These are phyloP conservation scores for Syzygium jambos DNA, from an alignment of 345 rosid genomes.

Conservation along the genomic window DNA sequence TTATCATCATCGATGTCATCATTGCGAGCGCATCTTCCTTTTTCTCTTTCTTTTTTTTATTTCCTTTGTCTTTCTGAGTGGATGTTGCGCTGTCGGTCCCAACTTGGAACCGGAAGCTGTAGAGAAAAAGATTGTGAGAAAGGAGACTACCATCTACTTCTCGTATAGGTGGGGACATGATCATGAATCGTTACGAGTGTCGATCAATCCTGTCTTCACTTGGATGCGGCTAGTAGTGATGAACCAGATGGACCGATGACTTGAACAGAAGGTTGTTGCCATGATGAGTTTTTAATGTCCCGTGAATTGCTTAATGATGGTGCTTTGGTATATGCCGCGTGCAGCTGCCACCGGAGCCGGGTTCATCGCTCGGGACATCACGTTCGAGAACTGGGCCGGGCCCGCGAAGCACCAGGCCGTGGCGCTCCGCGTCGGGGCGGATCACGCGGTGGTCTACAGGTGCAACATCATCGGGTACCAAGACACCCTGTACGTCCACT, in stretches of 20 bases:
- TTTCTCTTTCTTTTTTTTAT: not conserved
- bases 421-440: constrained; percentile 91
- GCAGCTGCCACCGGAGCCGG: constrained; percentile 93
- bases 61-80: not conserved
- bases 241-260: not conserved
- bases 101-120: not conserved
- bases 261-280: not conserved
- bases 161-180: not conserved
- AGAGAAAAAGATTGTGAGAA: not conserved
- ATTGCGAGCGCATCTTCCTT: not conserved
- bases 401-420: constrained; percentile 94
- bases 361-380: constrained; percentile 85
- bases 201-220: not conserved
- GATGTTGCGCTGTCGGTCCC: not conserved
- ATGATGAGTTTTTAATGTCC: not conserved
- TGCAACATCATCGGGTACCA: constrained; percentile 86
- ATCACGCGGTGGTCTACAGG: constrained; percentile 78
- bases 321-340: not conserved
- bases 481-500: constrained; percentile 89
- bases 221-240: not conserved
- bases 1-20: not conserved
- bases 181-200: not conserved
- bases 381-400: constrained; percentile 85
- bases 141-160: not conserved
- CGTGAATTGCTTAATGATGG: not conserved